Evolutionary conservation across 371 early-diverging fungal species (phyloP), one percentile per base, ranked within the genome.

Genomic region (Entomophthora muscae): DNA sequence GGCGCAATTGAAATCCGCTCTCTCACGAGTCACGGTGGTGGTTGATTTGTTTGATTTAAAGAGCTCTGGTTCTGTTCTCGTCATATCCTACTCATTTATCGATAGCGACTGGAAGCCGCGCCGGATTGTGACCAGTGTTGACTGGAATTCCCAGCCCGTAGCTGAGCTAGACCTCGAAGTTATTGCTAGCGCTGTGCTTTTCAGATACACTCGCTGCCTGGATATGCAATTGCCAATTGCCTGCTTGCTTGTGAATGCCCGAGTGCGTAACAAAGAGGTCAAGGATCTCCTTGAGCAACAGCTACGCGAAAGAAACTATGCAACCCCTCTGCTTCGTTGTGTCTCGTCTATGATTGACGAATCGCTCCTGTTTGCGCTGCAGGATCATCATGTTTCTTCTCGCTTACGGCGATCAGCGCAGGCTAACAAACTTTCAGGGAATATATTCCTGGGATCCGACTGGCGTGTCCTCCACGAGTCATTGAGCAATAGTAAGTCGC

Each of bases 61-160:
- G 3, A n/a, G 29, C 29, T 3, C 13, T 2, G 26, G 29, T 17
- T 26, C 31, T 3, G 3, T 57, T 2, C 26, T 57, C 13, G 21
- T 26, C 10, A 21, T 57, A 10, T 30, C 58, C 29, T 28, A 22
- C 26, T 57, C 29, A 26, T 57, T 57, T 21, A 26, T 57, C 29
- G 58, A 57, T 28, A 12, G 3, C 21, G 7, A 31, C 29, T 57
- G 58, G 58, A 1, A 57, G 58, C 58, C 58, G 7, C 58, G 58
- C 12, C 26, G 31, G 31, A 26, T 57, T 21, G 29, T 57, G 7
- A 26, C 31, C 17, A 57, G 58, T 21, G 26, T 17, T 21, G 32
- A 57, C 12, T 42, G 42, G 42, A 10, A 42, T 17, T 5, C 10
- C 10, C 42, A 42, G 42, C n/a, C 31, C 3, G 58, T 31, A 2